Evolutionary conservation across 1,139 yeast genomes (phyloP).

Genomic region (Debaryomyces coudertii): DNA sequence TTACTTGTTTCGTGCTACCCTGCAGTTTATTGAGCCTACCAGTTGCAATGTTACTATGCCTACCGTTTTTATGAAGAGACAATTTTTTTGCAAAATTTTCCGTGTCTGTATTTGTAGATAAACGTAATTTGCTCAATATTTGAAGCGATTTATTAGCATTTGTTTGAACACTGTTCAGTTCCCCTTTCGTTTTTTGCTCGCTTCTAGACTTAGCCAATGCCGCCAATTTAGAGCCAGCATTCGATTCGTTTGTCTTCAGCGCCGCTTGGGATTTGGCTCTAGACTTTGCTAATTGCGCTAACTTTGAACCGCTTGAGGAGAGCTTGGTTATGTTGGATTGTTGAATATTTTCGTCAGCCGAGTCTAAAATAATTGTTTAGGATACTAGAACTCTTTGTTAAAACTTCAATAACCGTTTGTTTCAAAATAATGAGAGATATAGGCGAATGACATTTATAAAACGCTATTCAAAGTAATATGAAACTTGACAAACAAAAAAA

Average conservation of each 20-base stretch:
- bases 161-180: background rate
- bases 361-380: slow-evolving; percentile 18
- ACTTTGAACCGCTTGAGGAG: slow-evolving; percentile 16
- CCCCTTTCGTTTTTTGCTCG: background rate
- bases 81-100: background rate
- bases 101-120: background rate
- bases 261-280: slow-evolving; percentile 14
- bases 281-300: slow-evolving; percentile 25
- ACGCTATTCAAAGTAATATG: slow-evolving; percentile 5
- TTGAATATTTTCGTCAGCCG: background rate
- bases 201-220: slow-evolving; percentile 51
- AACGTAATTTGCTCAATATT: slow-evolving; percentile 23
- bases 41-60: background rate
- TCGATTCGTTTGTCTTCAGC: background rate
- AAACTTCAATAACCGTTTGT: slow-evolving; percentile 12
- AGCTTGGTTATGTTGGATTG: background rate
- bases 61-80: background rate
- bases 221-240: slow-evolving; percentile 42
- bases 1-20: background rate
- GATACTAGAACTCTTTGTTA: slow-evolving; percentile 24
- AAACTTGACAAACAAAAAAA: slow-evolving; percentile 11
- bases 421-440: slow-evolving; percentile 8
- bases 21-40: background rate
- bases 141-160: slow-evolving; percentile 23
- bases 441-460: background rate